Conservation (phyloP, 2,329 filamentous ascomycete genomes). For the Chaetomiaceae sp. region DNA sequence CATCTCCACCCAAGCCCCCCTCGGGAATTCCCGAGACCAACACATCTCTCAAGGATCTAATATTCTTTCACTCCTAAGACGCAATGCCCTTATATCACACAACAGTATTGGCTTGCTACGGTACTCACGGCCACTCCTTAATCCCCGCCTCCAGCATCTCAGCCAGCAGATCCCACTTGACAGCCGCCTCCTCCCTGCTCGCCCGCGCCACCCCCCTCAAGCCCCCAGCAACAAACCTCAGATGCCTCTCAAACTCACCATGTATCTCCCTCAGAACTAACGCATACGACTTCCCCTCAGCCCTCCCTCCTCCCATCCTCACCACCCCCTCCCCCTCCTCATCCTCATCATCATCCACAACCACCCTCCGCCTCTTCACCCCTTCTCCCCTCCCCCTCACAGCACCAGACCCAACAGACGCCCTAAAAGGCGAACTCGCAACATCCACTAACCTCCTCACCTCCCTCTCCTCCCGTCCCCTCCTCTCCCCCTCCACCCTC, state of each 20-base stretch:
- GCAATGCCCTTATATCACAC: too few species aligned
- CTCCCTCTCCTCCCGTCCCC: constrained; percentile 37
- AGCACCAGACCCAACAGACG: constrained; percentile 18
- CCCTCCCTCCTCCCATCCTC: constrained; percentile 15
- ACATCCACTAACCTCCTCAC: constrained; percentile 33
- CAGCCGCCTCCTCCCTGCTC: constrained; percentile 54
- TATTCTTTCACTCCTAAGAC: too few species aligned
- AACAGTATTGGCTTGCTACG: too few species aligned
- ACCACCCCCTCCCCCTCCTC: constrained; percentile 20
- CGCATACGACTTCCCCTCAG: constrained; percentile 40
- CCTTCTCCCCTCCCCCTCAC: constrained; percentile 7
- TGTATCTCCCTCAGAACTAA: constrained; percentile 54
- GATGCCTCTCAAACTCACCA: constrained; percentile 58
- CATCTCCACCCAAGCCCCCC: too few species aligned
- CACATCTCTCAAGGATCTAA: too few species aligned
- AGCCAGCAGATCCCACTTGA: constrained; percentile 75
- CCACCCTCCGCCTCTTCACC: constrained; percentile 25
- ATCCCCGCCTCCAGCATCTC: constrained; percentile 66
- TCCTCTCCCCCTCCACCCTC: constrained; percentile 34
- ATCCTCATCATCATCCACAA: constrained; percentile 28
- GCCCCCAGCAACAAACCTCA: constrained; percentile 68
- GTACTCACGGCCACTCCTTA: constrained; percentile 11
- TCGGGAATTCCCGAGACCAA: too few species aligned
- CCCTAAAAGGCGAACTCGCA: constrained; percentile 31
- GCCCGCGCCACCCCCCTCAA: constrained; percentile 71